Evolutionary conservation across 148 eudicot species (phyloP).

Genomic region (Cornus controversa): DNA sequence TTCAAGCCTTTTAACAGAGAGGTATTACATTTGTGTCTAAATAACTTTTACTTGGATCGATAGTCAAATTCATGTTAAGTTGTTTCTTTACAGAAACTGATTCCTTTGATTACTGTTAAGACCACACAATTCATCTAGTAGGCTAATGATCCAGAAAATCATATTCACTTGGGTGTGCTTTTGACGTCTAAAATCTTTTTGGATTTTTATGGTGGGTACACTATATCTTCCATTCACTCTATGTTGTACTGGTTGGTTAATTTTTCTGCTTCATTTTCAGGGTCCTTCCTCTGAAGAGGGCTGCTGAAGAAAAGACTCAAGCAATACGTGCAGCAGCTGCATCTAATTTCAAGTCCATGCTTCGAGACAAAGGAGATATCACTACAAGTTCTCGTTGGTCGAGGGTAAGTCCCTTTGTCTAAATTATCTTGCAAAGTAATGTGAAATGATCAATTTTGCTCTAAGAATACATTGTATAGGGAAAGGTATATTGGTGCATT

Average conservation of each 20-base stretch:
- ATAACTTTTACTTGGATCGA: background rate
- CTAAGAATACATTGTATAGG: background rate
- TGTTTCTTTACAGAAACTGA: background rate
- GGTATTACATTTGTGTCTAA: no score
- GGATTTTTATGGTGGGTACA: background rate
- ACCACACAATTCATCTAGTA: background rate
- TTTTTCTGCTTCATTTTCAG: constrained; percentile 39
- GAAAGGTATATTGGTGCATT: background rate
- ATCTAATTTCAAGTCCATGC: constrained; percentile 79
- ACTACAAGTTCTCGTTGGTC: constrained; percentile 89
- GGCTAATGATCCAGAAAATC: background rate
- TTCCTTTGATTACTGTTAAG: constrained; percentile 4
- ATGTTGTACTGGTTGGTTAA: background rate
- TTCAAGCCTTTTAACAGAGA: background rate
- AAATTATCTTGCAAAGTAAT: background rate
- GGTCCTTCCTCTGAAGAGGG: constrained; percentile 60
- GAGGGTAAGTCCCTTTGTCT: constrained; percentile 50
- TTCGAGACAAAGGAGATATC: constrained; percentile 63
- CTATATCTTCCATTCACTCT: constrained; percentile 1
- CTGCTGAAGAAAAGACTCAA: constrained; percentile 71
- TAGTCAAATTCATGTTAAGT: background rate
- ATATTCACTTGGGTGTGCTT: background rate
- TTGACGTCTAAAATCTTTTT: constrained; percentile 4
- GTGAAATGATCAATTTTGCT: background rate
- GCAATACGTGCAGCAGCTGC: constrained; percentile 67